These are phyloP conservation scores for Saccharomycopsis microspora DNA, from an alignment of 805 yeast species.

Conservation along the genomic window DNA sequence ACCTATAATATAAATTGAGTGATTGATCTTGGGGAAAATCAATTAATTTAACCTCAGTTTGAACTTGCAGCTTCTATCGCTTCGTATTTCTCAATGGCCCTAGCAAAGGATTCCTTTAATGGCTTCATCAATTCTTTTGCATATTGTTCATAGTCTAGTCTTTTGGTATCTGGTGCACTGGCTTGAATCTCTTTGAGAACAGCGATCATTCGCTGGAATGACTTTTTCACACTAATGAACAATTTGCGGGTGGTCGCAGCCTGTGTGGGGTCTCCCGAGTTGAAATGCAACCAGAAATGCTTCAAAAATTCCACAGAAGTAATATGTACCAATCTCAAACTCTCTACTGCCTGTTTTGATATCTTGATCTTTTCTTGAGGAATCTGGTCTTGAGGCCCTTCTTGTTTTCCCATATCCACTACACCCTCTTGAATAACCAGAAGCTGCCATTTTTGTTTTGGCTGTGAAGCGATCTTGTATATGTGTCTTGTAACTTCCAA, in stretches of 20 bases:
- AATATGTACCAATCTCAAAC: slow-evolving; percentile 50
- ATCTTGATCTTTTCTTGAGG: slow-evolving; percentile 14
- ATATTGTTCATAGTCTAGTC: slow-evolving; percentile 2
- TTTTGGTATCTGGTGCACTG: not conserved
- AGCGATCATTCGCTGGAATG: slow-evolving; percentile 32
- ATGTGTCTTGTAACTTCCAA: slow-evolving; percentile 6
- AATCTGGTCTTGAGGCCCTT: slow-evolving; percentile 8
- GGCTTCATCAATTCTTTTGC: slow-evolving; percentile 27
- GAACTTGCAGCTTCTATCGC: slow-evolving; percentile 23
- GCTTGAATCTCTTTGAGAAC: slow-evolving; percentile 19
- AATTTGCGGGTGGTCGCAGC: slow-evolving; percentile 33
- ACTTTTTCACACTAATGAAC: slow-evolving; percentile 37
- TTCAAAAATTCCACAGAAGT: slow-evolving; percentile 66
- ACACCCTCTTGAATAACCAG: too few species aligned
- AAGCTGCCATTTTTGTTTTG: slow-evolving; percentile 16
- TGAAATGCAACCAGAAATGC: slow-evolving; percentile 63
- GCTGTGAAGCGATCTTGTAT: slow-evolving; percentile 12
- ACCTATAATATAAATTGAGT: too few species aligned
- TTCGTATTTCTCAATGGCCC: slow-evolving; percentile 38
- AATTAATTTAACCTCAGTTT: not conserved
- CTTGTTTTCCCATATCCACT: not conserved
- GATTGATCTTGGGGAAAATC: not conserved
- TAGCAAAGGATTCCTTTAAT: slow-evolving; percentile 29
- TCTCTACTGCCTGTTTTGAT: slow-evolving; percentile 33
- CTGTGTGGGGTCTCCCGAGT: slow-evolving; percentile 35